Evolutionary conservation across 2,329 filamentous ascomycete genomes (phyloP).

Genomic region (Alternaria tenuissima): DNA sequence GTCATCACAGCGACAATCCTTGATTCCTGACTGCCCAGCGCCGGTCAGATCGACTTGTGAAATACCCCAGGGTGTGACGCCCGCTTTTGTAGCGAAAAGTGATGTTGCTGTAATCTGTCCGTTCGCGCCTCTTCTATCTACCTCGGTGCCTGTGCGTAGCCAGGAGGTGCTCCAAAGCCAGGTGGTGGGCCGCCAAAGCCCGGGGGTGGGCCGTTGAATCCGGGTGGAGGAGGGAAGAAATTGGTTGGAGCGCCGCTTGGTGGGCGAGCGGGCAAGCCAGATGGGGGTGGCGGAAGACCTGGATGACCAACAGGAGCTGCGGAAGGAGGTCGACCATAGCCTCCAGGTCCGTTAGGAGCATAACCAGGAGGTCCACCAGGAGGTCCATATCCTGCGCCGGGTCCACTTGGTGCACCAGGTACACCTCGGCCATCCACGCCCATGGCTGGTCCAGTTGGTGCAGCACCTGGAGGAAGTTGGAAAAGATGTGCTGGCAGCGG

Average conservation of each 20-base stretch:
- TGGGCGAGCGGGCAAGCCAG: slow-evolving; percentile 71
- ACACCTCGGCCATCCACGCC: slow-evolving; percentile 45
- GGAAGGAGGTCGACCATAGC: slow-evolving; percentile 34
- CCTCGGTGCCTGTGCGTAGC: slow-evolving; percentile 20
- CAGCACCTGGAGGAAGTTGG: slow-evolving; percentile 42
- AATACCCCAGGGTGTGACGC: background rate
- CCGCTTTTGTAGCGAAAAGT: background rate
- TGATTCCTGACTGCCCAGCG: background rate
- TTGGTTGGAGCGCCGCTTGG: slow-evolving; percentile 68
- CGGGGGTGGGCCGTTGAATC: slow-evolving; percentile 31
- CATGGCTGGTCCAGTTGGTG: slow-evolving; percentile 49
- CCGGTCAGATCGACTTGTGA: background rate
- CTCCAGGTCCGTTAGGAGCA: slow-evolving; percentile 20
- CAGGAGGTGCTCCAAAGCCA: slow-evolving; percentile 24
- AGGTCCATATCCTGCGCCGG: slow-evolving; percentile 47
- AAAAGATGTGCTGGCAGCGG: slow-evolving; percentile 79
- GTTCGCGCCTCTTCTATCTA: slow-evolving; percentile 4
- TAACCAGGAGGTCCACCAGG: slow-evolving; percentile 53
- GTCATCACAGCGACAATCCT: background rate
- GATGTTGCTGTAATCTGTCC: background rate
- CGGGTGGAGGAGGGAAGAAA: slow-evolving; percentile 39
- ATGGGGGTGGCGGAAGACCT: slow-evolving; percentile 67
- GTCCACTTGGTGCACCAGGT: slow-evolving; percentile 51
- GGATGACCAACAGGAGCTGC: slow-evolving; percentile 39
- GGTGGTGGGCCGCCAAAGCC: slow-evolving; percentile 35